phyloP scores from a whole-genome alignment of 2,329 filamentous ascomycete species.

The Bisporella sp. region DNA sequence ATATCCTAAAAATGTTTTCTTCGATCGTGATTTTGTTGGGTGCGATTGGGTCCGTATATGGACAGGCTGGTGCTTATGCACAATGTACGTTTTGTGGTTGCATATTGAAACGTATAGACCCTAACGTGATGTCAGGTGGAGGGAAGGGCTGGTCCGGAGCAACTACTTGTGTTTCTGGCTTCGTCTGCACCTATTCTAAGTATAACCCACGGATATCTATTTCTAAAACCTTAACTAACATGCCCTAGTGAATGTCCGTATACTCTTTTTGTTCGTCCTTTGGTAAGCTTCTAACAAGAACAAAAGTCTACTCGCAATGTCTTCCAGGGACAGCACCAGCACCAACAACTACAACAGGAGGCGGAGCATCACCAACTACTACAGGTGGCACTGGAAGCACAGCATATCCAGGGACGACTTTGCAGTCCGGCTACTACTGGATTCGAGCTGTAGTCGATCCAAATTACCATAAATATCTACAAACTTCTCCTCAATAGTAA shows the following conservation, averaged over 20 bases:
- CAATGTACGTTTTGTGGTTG: conserved; percentile 14
- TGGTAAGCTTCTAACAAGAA: background rate
- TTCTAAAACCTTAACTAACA: background rate
- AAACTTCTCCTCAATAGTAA: conserved; percentile 36
- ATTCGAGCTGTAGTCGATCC: conserved; percentile 49
- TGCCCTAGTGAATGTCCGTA: conserved; percentile 8
- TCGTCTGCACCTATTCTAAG: conserved; percentile 22
- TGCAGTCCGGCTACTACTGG: conserved; percentile 41
- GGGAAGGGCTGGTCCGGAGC: conserved; percentile 17
- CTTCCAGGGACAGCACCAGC: conserved; percentile 27
- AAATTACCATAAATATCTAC: conserved; percentile 50
- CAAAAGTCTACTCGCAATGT: conserved; percentile 31
- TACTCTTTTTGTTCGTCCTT: background rate
- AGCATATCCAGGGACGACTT: conserved; percentile 33
- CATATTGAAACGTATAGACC: background rate
- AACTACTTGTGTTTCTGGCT: conserved; percentile 21
- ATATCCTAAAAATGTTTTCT: background rate
- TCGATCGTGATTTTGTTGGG: background rate
- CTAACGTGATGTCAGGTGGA: conserved; percentile 15
- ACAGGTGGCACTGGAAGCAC: conserved; percentile 19
- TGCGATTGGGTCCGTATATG: conserved; percentile 28
- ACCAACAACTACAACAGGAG: conserved; percentile 7
- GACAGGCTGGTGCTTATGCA: conserved; percentile 16
- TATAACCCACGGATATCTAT: conserved; percentile 4
- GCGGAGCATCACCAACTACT: conserved; percentile 4